Base-by-base conservation (phyloP, 805 yeast species). In the Wickerhamiella vanderwaltii region DNA sequence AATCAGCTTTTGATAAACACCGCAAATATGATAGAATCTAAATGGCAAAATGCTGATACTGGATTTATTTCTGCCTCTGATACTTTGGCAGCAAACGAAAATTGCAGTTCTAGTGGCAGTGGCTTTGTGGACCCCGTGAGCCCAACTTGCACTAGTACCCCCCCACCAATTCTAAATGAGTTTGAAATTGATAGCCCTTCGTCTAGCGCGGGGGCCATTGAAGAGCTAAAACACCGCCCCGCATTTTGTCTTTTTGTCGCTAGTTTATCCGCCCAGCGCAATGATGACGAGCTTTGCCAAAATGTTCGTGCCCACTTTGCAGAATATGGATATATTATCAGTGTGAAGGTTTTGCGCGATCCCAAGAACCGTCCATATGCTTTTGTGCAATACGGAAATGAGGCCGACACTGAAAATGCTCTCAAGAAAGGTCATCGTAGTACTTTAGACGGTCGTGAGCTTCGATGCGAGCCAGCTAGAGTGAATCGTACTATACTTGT, bases 161-260 rank as follows among this genome's bases (percentile, higher is more conserved):
- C n/a, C n/a, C n/a, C n/a, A n/a, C n/a, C n/a, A n/a, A n/a, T n/a
- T n/a, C n/a, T n/a, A n/a, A n/a, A n/a, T n/a, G n/a, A n/a, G n/a
- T n/a, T n/a, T n/a, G n/a, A n/a, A n/a, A n/a, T n/a, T n/a, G n/a
- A n/a, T n/a, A n/a, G n/a, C n/a, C n/a, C n/a, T n/a, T n/a, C n/a
- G n/a, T n/a, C n/a, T n/a, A n/a, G n/a, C n/a, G n/a, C n/a, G n/a
- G n/a, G n/a, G n/a, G n/a, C n/a, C n/a, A n/a, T n/a, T 12, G 36
- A 33, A 5, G 23, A 33, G 15, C 26, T 33, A 16, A 37, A 37
- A 9, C 34, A 29, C 34, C 41, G 41, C 7, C 95, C 95, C 12
- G 78, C 94, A 0, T 75, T 93, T 1, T 83, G 94, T 60, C 81
- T 84, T 2, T 84, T 85, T 64, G 94, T 84, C 43, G 94, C 94